These are phyloP conservation scores for Fusarium mundagurra DNA, from an alignment of 2,329 filamentous ascomycete species.

Conservation along the genomic window DNA sequence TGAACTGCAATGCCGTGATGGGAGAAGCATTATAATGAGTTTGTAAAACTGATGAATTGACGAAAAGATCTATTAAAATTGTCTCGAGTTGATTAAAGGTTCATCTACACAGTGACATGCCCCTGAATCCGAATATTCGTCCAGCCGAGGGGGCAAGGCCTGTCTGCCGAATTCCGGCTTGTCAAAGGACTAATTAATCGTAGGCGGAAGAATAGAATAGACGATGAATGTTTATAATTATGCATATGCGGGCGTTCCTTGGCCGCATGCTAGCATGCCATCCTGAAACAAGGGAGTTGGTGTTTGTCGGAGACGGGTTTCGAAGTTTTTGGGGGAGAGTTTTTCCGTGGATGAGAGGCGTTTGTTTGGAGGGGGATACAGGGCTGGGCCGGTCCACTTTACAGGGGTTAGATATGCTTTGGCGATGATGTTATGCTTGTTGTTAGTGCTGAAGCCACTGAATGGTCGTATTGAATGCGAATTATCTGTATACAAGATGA, in stretches of 20 bases:
- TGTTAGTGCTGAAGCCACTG: background rate
- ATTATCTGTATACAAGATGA: background rate
- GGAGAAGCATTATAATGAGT: conserved; percentile 4
- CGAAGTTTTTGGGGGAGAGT: conserved; percentile 20
- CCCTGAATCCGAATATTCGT: background rate
- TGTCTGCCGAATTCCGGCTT: conserved; percentile 7
- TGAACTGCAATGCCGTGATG: conserved; percentile 16
- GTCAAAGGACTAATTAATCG: background rate
- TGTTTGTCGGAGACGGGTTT: conserved; percentile 29
- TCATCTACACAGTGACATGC: background rate
- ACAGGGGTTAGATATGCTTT: background rate
- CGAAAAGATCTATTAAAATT: conserved; percentile 7
- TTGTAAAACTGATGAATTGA: conserved; percentile 6
- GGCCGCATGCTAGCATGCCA: conserved; percentile 1
- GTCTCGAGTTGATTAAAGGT: background rate
- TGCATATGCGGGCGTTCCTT: background rate
- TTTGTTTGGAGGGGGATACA: conserved; percentile 6
- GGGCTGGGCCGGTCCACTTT: conserved; percentile 10
- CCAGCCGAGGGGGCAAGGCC: background rate
- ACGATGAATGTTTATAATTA: conserved; percentile 7
- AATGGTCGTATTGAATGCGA: background rate
- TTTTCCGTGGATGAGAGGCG: conserved; percentile 34
- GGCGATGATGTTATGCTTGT: background rate
- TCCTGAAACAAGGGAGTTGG: conserved; percentile 29
- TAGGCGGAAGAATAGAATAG: background rate